phyloP scores from a whole-genome alignment of 1,284 basidiomycete genomes.

The Sparassis latifolia region DNA sequence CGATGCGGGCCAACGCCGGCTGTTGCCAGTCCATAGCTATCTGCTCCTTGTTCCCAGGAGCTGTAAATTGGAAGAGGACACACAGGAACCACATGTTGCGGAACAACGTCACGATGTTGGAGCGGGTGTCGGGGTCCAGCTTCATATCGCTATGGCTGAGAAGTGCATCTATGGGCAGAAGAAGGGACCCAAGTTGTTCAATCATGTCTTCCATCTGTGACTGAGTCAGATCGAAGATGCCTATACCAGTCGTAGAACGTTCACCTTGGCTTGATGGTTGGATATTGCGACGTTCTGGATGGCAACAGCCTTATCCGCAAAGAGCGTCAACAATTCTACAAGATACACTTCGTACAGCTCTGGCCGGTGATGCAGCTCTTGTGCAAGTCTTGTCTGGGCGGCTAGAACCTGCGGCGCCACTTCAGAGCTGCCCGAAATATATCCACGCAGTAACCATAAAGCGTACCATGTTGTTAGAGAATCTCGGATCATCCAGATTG shows the following conservation, averaged over 20 bases:
- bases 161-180: conserved; percentile 87
- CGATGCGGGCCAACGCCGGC: conserved; percentile 76
- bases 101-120: conserved; percentile 77
- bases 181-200: conserved; percentile 77
- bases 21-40: conserved; percentile 71
- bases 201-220: conserved; percentile 78
- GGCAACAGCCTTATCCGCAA: conserved; percentile 87
- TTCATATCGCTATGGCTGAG: conserved; percentile 74
- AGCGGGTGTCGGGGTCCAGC: conserved; percentile 51
- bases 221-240: not conserved
- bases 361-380: conserved; percentile 64
- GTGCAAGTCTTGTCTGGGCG: conserved; percentile 83
- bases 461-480: conserved; percentile 78
- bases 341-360: conserved; percentile 79
- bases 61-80: conserved; percentile 74
- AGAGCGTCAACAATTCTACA: conserved; percentile 80
- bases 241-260: not conserved
- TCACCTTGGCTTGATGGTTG: conserved; percentile 59
- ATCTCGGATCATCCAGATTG: conserved; percentile 79
- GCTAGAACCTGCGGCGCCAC: conserved; percentile 58
- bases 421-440: not conserved
- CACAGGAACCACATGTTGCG: conserved; percentile 95
- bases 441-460: not conserved
- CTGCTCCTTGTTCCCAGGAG: conserved; percentile 35
- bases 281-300: conserved; percentile 77